Base-by-base conservation (phyloP, 345 rosid genomes). In the Physaria fendleri region DNA sequence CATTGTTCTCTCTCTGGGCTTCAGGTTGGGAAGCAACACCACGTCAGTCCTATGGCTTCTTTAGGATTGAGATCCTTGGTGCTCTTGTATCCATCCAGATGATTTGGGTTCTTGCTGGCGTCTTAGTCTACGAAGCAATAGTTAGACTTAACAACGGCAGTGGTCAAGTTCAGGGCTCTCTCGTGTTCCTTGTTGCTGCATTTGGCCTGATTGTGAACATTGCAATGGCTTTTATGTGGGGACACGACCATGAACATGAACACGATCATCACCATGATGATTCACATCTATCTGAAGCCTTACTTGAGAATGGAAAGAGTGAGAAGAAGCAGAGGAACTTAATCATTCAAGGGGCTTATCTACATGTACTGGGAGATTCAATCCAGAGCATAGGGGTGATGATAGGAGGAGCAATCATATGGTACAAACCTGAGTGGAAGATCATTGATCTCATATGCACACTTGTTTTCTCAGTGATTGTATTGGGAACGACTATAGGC, bases 331-430 rank as follows among this genome's bases (percentile, higher is more conserved):
- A 40, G 12, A 21, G n/a, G 9, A 40, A 40, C 23, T 23, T 17
- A 8, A 40, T 8, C 23, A 17, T 40, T 17, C 45, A 40, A 17
- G 91, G 91, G 24, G 95, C 83, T 37, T 80, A 84, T 68, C 72
- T 87, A 27, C 91, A 82, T 40, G 66, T 81, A 30, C 18, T 77
- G 44, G 76, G 78, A 23, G 87, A 87, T 67, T 77, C 77, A 10
- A 79, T 87, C 53, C 95, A 81, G 55, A 77, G 86, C 0, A 32
- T 65, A 0, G 91, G 91, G 11, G 91, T 82, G 60, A 79, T 87
- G 88, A 74, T 79, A 17, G 80, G 85, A 11, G 85, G 82, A 48
- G 79, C 68, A 8, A 18, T 82, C 45, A 77, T 82, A 52, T 82
- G 87, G 91, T 47, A 27, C 21, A 75, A 73, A 32, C 83, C 85